Base-by-base conservation (phyloP, 176 grass and related monocot species). In the Tillandsia leiboldiana region DNA sequence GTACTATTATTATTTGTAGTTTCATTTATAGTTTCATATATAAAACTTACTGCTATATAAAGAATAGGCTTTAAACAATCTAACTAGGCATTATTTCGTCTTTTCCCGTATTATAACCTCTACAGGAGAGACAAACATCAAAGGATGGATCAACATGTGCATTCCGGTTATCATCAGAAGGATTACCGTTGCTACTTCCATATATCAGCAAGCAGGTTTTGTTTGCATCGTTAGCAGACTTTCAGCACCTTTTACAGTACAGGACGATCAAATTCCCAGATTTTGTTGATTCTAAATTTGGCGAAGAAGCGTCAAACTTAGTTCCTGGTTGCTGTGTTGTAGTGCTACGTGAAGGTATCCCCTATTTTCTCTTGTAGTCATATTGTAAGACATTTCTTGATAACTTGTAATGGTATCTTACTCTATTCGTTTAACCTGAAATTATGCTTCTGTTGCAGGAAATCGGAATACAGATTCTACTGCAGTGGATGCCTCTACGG, bases 101-200 rank as follows among this genome's bases (percentile, higher is more conserved):
- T 73, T 24, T 26, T 71, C 3, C 20, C 15, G 6, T 42, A 42
- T 42, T 42, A 7, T 51, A 7, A 64, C 4, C 27, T 83, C 12
- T 78, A 77, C 89, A 97, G 94, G 89, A 97, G 81, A 87, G 94
- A 56, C 89, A 93, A 63, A 87, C 80, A 42, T 80, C 82, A 61
- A 93, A 82, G 79, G 94, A 97, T 2, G 84, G 72, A 23, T 83
- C 89, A 2, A 71, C 81, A 52, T 97, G 94, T 82, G 78, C 77
- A 73, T 97, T 92, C 85, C 75, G 94, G 57, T 64, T 97, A 50
- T 97, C 94, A 24, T 97, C 94, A 0, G 94, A 97, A 88, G 94
- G 94, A 74, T 83, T 97, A 64, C 89, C 84, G 1, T 75, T 97
- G 63, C 82, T 97, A 53, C 81, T 97, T 67, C 89, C 94, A 12